Evolutionary conservation across 1,284 basidiomycete species (phyloP), one percentile per base, ranked within the genome.

Genomic region (Marasmius fiardii): DNA sequence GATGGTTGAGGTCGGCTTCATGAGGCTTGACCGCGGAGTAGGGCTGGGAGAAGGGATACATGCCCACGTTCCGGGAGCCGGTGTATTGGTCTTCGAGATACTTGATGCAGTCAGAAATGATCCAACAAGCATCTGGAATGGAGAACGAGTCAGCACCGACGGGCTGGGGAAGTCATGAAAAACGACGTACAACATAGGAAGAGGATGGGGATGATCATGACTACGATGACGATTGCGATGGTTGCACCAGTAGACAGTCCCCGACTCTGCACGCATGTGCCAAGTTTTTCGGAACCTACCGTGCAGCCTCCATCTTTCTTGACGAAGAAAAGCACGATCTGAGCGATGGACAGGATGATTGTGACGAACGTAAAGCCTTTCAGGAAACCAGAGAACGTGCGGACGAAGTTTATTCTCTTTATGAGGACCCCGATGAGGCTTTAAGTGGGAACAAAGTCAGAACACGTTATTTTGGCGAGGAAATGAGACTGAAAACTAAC

Each of bases 261-360:
- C 6, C 49, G 21, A 31, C 31, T 41, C 16, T 53, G n/a, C 16
- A 53, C 23, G 24, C 57, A 58, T 14, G 35, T 58, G 14, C 57
- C 57, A 12, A 34, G 18, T 6, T 33, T 35, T 16, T 55, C 44
- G 12, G 52, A 53, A 8, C 37, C 51, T 4, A 55, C 12, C 16
- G 48, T 37, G 35, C 57, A 58, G 16, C 34, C 26, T 8, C 28
- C 23, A 26, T 58, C 53, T 20, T 52, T 43, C 44, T 55, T 28
- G 31, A 58, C 35, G 31, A 58, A 51, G 18, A 53, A 53, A 34
- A 57, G 49, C 7, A 57, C 51, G n/a, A 58, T 21, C 33, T 58
- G 54, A 3, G 55, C 20, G 34, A 58, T 55, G 11, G 50, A 51
- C 20, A 52, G 16, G 44, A 55, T 43, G 26, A 33, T 50, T 21